A percentile compares a stretch with the other conserved stretches of the same genome.
These are phyloP conservation scores for Neurospora crassa DNA, from an alignment of 2,329 filamentous ascomycete species.

Conservation along the genomic window DNA sequence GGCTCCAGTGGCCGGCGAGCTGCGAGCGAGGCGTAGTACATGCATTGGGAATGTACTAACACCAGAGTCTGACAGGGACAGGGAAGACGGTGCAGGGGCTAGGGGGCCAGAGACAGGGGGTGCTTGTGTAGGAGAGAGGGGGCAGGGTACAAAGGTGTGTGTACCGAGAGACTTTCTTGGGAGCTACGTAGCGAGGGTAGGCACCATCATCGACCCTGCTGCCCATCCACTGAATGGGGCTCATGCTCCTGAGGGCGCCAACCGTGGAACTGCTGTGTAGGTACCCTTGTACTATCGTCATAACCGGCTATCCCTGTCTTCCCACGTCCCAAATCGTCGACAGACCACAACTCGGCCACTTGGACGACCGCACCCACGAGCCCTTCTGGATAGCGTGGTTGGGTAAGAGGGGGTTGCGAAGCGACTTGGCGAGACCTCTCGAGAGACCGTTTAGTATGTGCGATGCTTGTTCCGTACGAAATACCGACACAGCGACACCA, in stretches of 20 bases:
- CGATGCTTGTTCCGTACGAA: not conserved
- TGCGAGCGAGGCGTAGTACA: slow-evolving; percentile 18
- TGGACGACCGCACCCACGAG: not conserved
- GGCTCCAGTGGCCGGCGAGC: slow-evolving; percentile 12
- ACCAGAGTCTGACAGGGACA: not conserved
- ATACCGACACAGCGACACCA: not conserved
- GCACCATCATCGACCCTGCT: not conserved
- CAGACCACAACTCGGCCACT: not conserved
- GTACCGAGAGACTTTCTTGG: slow-evolving; percentile 5
- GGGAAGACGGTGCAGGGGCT: slow-evolving; percentile 3
- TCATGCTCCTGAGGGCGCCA: not conserved
- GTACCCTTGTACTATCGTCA: not conserved
- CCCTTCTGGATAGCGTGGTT: not conserved
- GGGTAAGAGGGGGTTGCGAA: not conserved
- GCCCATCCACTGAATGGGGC: not conserved
- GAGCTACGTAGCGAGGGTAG: not conserved
- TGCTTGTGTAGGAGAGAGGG: slow-evolving; percentile 3
- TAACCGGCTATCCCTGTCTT: not conserved
- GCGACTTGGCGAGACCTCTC: not conserved
- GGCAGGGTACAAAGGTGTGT: slow-evolving; percentile 10
- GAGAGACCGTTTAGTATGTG: not conserved
- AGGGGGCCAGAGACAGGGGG: not conserved
- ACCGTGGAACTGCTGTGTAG: not conserved
- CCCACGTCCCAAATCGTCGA: not conserved
- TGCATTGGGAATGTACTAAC: slow-evolving; percentile 15